Evolutionary conservation across 331 rosid genomes (phyloP), one percentile per base, ranked within the genome.

Genomic region (Stylosanthes scabra): DNA sequence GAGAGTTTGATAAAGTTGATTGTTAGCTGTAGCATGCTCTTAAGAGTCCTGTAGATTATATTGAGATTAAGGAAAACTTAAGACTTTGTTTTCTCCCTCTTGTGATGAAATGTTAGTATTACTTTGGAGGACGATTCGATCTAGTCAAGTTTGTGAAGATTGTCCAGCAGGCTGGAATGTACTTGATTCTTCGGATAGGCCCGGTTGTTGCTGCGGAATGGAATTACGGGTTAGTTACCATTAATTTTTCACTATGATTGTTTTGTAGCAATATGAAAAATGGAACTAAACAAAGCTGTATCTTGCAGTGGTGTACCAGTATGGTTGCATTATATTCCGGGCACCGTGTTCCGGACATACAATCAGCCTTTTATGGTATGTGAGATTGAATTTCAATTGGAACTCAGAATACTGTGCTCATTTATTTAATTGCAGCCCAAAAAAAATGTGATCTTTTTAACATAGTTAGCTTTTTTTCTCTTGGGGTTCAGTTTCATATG

Each of bases 171-270:
- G 92, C 97, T n/a, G 91, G 96, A 45, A 74, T 93, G 91, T 70
- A 80, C 68, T 71, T 93, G 77, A 93, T 91, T 85, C 90, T 93
- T 76, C 92, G 97, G 72, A 93, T 93, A n/a, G 97, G 98, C 0
- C 96, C 98, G 42, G 86, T 93, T 45, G 92, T 91, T 52, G 97
- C 97, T 0, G 98, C 98, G 25, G 98, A 93, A 82, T 93, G 97
- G 96, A 91, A 87, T 78, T 93, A 74, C 11, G 94, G 98, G 98
- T 91, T 46, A 12, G 85, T 52, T 0, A 14, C 42, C 27, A 8
- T 46, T 11, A 2, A 2, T 41, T 64, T 37, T 54, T 57, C 39
- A n/a, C 49, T 49, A 13, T 25, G n/a, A 60, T 25, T 20, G 2
- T 8, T 71, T 14, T 63, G 80, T 47, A 52, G 37, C 67, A 8